These are phyloP conservation scores for Limtongia smithiae DNA, from an alignment of 805 yeast species.

Conservation along the genomic window DNA sequence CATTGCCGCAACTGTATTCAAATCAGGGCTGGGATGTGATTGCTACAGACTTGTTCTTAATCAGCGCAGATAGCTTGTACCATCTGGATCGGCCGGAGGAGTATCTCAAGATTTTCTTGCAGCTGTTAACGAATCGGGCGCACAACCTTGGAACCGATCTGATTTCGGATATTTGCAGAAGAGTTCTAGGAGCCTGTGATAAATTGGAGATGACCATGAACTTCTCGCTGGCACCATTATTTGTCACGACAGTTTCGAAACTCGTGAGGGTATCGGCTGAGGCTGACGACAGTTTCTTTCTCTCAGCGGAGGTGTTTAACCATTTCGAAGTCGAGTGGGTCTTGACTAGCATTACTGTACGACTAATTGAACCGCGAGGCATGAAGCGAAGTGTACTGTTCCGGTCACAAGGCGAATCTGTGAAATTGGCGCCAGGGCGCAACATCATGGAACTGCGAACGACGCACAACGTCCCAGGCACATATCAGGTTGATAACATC, in stretches of 20 bases:
- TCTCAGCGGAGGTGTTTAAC: constrained; percentile 8
- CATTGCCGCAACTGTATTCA: constrained; percentile 65
- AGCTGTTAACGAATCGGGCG: constrained; percentile 9
- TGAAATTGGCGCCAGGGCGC: constrained; percentile 5
- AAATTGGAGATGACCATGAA: constrained; percentile 4
- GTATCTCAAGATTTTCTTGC: constrained; percentile 30
- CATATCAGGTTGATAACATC: constrained; percentile 36
- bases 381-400: constrained; percentile 23
- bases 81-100: constrained; percentile 31
- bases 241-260: constrained; percentile 1
- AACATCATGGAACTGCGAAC: constrained; percentile 33
- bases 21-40: constrained; percentile 71
- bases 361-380: constrained; percentile 18
- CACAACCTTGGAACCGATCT: background rate
- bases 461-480: constrained; percentile 39
- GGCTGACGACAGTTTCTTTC: constrained; percentile 19
- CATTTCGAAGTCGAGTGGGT: constrained; percentile 17
- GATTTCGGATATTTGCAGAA: constrained; percentile 3
- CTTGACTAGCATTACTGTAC: constrained; percentile 7
- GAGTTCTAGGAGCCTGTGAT: constrained; percentile 7
- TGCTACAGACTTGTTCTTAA: constrained; percentile 60
- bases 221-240: constrained; percentile 13
- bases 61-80: constrained; percentile 63
- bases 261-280: constrained; percentile 4
- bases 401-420: constrained; percentile 8